Evolutionary conservation across 164 flowering plant species (phyloP).

Genomic region (Vitis amurensis): DNA sequence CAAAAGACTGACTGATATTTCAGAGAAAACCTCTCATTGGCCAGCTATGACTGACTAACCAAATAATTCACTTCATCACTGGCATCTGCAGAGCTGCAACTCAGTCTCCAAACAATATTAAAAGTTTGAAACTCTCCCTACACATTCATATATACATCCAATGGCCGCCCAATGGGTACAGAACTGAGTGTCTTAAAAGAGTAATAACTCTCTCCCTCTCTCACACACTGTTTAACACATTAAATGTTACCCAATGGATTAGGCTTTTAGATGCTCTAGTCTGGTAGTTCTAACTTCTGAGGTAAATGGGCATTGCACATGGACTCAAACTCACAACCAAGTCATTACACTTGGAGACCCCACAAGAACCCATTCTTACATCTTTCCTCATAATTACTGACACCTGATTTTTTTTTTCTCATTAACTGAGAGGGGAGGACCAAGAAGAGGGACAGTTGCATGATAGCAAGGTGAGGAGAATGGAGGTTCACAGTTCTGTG

Average conservation of each 20-base stretch:
- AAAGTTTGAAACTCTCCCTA: not conserved
- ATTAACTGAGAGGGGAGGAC: no score
- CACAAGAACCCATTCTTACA: no score
- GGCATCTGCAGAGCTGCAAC: not conserved
- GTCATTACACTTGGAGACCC: no score
- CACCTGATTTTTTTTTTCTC: no score
- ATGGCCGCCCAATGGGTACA: not conserved
- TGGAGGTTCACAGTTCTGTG: not conserved
- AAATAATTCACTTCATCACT: constrained; percentile 13
- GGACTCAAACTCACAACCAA: no score
- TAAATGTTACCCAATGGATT: no score
- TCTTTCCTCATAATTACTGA: no score
- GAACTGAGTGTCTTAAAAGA: not conserved
- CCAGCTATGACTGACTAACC: constrained; percentile 21
- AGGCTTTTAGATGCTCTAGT: not conserved
- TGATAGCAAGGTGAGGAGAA: no score
- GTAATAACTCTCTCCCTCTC: not conserved
- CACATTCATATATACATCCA: not conserved
- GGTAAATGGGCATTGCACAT: no score
- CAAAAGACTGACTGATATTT: not conserved
- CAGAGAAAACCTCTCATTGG: constrained; percentile 13
- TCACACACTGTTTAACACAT: no score
- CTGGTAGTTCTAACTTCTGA: no score
- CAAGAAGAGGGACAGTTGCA: no score
- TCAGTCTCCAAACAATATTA: not conserved